These are phyloP conservation scores for Auriscalpium orientale DNA, from an alignment of 768 basidiomycete genomes.

Conservation along the genomic window DNA sequence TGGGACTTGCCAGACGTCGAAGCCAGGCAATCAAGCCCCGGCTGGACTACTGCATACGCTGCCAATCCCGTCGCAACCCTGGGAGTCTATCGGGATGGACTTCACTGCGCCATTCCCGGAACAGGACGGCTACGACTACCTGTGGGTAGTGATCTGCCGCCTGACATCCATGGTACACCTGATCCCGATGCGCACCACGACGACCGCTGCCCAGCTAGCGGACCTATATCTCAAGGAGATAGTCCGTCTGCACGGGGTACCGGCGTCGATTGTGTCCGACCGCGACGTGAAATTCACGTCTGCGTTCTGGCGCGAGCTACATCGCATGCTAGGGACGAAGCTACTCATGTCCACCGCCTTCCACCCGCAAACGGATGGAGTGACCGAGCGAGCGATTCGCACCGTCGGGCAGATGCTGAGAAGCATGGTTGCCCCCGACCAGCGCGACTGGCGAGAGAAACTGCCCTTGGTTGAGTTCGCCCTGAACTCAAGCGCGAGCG, in stretches of 20 bases:
- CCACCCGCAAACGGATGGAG: slow-evolving; percentile 1
- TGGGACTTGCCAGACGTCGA: too few species aligned
- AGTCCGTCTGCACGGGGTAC: not conserved
- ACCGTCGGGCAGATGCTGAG: not conserved
- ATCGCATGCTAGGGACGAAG: not conserved
- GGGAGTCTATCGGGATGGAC: too few species aligned
- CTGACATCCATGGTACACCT: not conserved
- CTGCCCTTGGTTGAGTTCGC: not conserved
- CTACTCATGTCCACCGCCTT: not conserved
- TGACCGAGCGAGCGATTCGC: not conserved
- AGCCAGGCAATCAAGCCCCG: too few species aligned
- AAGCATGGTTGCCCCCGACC: not conserved
- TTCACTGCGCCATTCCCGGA: too few species aligned
- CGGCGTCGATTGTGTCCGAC: not conserved
- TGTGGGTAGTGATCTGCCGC: too few species aligned
- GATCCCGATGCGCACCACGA: not conserved
- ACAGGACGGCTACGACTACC: too few species aligned
- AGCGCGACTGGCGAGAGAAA: not conserved
- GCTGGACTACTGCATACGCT: too few species aligned
- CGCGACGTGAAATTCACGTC: not conserved
- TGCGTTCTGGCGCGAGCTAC: not conserved
- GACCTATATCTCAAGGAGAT: not conserved
- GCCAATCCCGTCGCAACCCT: too few species aligned
- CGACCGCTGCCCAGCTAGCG: not conserved
- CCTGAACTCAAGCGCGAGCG: not conserved